Percentiles rank a stretch among this genome's conserved stretches.
These are phyloP conservation scores for Peniophora sp. DNA, from an alignment of 1,284 basidiomycete genomes.

Conservation along the genomic window DNA sequence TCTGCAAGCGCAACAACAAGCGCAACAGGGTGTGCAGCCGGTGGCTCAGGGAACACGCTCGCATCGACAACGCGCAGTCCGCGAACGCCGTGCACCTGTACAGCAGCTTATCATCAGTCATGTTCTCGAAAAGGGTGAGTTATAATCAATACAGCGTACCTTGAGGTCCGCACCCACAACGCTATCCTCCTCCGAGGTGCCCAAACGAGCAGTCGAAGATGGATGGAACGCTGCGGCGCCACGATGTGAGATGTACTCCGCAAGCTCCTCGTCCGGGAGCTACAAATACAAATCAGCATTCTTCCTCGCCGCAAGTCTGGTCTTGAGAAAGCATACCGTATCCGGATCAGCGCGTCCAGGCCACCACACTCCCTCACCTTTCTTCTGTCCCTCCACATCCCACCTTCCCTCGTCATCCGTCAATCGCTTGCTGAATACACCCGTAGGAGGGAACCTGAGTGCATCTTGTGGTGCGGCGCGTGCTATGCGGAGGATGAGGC, in stretches of 20 bases:
- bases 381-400: slow-evolving; percentile 3
- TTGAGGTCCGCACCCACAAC: not conserved
- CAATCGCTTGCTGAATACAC: too few relatives aligned
- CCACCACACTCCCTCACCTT: slow-evolving; percentile 16
- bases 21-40: not conserved
- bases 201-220: not conserved
- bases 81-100: slow-evolving; percentile 24
- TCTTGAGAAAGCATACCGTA: slow-evolving; percentile 8
- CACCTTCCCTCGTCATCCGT: slow-evolving; percentile 17
- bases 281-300: not conserved
- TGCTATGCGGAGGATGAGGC: slow-evolving; percentile 39
- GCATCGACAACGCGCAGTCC: slow-evolving; percentile 34
- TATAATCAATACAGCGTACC: too few relatives aligned
- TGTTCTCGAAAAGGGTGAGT: too few relatives aligned
- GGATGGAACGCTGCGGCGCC: slow-evolving; percentile 28
- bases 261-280: slow-evolving; percentile 25
- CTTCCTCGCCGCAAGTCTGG: not conserved
- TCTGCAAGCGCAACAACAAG: not conserved
- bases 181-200: not conserved
- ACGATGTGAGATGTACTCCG: slow-evolving; percentile 18
- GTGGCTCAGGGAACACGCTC: slow-evolving; percentile 20
- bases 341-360: slow-evolving; percentile 18
- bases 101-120: too few relatives aligned
- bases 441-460: slow-evolving; percentile 3
- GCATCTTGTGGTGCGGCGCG: slow-evolving; percentile 37